Evolutionary conservation across 108 stramenopile genomes (phyloP).

Genomic region (Nitzschia inconspicua): DNA sequence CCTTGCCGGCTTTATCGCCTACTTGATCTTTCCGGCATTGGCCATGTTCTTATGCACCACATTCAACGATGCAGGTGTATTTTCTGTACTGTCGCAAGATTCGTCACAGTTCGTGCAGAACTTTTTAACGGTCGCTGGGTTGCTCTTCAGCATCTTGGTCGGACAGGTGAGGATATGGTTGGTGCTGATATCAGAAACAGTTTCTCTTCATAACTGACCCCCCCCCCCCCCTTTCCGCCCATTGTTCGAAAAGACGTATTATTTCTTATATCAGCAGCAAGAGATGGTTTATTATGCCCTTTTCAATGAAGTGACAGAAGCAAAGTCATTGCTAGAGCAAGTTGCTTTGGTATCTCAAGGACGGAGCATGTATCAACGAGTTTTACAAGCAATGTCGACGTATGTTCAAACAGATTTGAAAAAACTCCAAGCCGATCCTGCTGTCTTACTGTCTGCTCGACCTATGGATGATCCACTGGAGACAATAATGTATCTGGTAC

Average conservation of each 20-base stretch:
- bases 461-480: slow-evolving; percentile 89
- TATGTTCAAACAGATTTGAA: slow-evolving; percentile 74
- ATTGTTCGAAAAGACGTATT: slow-evolving; percentile 67
- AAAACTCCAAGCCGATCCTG: slow-evolving; percentile 62
- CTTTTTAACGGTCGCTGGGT: slow-evolving; percentile 70
- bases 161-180: no score
- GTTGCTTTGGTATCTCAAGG: slow-evolving; percentile 44
- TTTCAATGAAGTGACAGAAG: slow-evolving; percentile 88
- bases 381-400: slow-evolving; percentile 39
- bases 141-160: slow-evolving; percentile 74
- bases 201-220: no score
- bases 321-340: slow-evolving; percentile 85
- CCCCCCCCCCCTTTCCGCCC: slow-evolving; percentile 74
- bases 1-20: slow-evolving; percentile 44
- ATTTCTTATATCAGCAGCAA: slow-evolving; percentile 81
- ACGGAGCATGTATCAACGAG: slow-evolving; percentile 8
- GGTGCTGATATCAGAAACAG: no score
- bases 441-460: slow-evolving; percentile 55
- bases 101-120: slow-evolving; percentile 88
- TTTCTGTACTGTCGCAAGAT: slow-evolving; percentile 74
- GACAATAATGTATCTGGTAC: slow-evolving; percentile 71
- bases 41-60: slow-evolving; percentile 46
- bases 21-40: slow-evolving; percentile 53
- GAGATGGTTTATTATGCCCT: slow-evolving; percentile 73
- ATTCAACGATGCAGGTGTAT: slow-evolving; percentile 67